These are phyloP conservation scores for Fusarium piperis DNA, from an alignment of 2,329 filamentous ascomycete species.

Conservation along the genomic window DNA sequence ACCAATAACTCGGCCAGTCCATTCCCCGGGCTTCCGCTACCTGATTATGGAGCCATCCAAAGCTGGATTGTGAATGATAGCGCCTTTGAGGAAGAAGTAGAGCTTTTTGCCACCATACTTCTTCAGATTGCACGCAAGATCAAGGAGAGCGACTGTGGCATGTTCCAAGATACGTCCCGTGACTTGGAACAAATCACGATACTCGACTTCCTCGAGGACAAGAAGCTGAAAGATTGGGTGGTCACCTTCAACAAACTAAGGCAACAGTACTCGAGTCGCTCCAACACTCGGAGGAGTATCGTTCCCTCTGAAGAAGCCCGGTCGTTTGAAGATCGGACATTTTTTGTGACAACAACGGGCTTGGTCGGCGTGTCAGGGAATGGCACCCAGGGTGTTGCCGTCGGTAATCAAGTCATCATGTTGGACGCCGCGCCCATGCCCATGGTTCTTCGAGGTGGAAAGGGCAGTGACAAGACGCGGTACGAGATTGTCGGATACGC, in stretches of 20 bases:
- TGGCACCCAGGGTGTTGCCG: background rate
- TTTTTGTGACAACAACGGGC: background rate
- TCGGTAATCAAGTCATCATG: background rate
- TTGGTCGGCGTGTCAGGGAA: background rate
- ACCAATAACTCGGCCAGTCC: background rate
- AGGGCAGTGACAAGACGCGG: background rate
- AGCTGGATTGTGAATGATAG: background rate
- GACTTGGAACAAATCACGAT: background rate
- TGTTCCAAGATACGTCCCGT: background rate
- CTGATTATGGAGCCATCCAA: background rate
- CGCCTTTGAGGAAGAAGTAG: background rate
- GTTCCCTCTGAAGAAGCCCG: background rate
- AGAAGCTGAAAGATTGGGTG: background rate
- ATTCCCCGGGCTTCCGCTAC: background rate
- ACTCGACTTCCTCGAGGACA: background rate
- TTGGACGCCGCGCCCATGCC: background rate
- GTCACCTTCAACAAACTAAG: background rate
- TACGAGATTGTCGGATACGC: background rate
- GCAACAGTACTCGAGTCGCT: background rate
- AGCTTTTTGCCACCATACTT: background rate
- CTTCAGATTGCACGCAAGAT: background rate
- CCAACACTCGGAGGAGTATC: background rate
- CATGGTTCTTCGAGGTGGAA: background rate
- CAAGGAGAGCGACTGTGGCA: background rate
- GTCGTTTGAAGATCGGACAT: background rate